Percentiles rank a stretch among this genome's conserved stretches.
These are phyloP conservation scores for Physaria fendleri DNA, from an alignment of 345 rosid genomes.

Conservation along the genomic window DNA sequence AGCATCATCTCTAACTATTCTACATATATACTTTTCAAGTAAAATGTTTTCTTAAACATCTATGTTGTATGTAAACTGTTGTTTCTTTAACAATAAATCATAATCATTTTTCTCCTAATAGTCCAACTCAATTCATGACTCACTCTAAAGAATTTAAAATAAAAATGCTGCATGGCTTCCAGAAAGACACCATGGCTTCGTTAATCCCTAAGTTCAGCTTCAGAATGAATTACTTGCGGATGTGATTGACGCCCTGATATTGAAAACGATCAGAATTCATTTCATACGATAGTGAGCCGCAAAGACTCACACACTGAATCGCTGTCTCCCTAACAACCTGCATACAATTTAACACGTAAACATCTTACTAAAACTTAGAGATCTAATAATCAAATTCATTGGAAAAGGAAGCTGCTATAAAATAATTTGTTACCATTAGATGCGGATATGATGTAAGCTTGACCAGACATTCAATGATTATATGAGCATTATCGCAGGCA, in stretches of 20 bases:
- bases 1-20: no score
- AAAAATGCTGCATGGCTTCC: not conserved
- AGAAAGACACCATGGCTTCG: not conserved
- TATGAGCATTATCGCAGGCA: constrained; percentile 52
- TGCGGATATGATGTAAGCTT: constrained; percentile 52
- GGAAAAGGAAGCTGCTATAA: not conserved
- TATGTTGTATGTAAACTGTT: no score
- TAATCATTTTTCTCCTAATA: no score
- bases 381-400: not conserved
- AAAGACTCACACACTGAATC: constrained; percentile 67
- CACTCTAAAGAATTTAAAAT: not conserved
- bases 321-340: constrained; percentile 89
- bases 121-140: no score
- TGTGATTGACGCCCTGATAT: constrained; percentile 22
- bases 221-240: not conserved
- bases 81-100: no score
- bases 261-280: constrained; percentile 5
- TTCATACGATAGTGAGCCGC: not conserved
- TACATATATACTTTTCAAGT: no score
- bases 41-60: no score
- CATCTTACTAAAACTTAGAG: not conserved
- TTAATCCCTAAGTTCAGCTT: constrained; percentile 13
- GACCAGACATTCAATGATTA: constrained; percentile 48
- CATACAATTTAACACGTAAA: constrained; percentile 1
- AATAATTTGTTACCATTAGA: constrained; percentile 46